Evolutionary conservation across 768 basidiomycete species (phyloP).

Genomic region (Kwoniella europaea): DNA sequence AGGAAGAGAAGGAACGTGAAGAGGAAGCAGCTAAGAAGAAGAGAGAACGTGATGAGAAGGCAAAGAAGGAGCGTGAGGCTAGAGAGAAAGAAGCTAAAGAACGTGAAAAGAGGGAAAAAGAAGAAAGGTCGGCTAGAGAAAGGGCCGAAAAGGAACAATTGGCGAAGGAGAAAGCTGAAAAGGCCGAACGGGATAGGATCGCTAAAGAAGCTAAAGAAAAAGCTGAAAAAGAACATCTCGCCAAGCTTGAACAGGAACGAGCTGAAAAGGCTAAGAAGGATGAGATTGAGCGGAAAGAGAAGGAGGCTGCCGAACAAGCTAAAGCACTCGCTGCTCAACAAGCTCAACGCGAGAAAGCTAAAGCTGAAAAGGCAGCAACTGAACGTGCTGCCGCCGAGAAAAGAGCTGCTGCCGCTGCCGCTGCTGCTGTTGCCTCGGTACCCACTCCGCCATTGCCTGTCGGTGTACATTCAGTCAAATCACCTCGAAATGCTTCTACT

Average conservation of each 20-base stretch:
- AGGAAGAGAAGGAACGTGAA: conserved; percentile 58
- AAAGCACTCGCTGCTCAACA: conserved; percentile 40
- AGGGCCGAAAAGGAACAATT: conserved; percentile 65
- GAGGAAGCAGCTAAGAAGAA: conserved; percentile 73
- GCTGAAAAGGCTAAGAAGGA: conserved; percentile 63
- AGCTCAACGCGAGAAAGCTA: conserved; percentile 39
- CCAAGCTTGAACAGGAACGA: conserved; percentile 67
- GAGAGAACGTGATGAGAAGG: conserved; percentile 59
- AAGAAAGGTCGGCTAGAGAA: conserved; percentile 58
- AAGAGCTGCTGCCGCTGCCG: conserved; percentile 34
- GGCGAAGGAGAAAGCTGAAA: conserved; percentile 54
- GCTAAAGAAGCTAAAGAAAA: conserved; percentile 67
- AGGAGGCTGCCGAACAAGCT: conserved; percentile 52
- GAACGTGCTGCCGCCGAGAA: conserved; percentile 14
- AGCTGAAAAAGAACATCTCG: conserved; percentile 71
- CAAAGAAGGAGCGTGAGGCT: conserved; percentile 60
- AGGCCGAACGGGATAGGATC: conserved; percentile 65
- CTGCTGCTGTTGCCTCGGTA: conserved; percentile 7
- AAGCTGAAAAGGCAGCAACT: conserved; percentile 43
- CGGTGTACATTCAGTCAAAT: conserved; percentile 24
- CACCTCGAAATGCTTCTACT: conserved; percentile 32
- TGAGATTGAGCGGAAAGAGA: conserved; percentile 47
- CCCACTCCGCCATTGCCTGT: conserved; percentile 26
- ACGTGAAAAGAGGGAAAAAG: conserved; percentile 76
- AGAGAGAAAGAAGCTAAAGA: conserved; percentile 57